phyloP scores from a whole-genome alignment of 2,329 filamentous ascomycete species.

The Pseudogymnoascus sp. region DNA sequence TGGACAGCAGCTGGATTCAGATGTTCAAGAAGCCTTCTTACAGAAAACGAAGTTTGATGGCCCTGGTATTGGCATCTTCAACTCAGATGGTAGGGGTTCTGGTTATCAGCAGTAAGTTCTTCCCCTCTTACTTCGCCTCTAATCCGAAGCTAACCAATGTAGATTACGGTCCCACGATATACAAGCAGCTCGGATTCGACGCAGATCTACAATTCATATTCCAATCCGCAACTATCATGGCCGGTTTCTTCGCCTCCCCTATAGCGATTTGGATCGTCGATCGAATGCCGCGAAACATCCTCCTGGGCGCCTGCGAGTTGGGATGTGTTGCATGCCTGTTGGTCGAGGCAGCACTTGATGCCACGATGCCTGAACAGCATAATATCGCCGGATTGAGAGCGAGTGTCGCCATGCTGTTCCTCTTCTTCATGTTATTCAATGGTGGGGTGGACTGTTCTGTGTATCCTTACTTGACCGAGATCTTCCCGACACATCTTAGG shows the following conservation, averaged over 20 bases:
- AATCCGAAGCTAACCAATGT: too few species aligned
- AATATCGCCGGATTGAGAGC: neutral
- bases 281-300: neutral
- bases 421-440: neutral
- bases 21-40: neutral
- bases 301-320: slow-evolving; percentile 3
- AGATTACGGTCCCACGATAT: slow-evolving; percentile 9
- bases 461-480: slow-evolving; percentile 4
- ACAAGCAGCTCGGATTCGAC: neutral
- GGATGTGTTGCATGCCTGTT: neutral
- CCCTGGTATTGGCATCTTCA: neutral
- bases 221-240: too few species aligned
- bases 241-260: neutral
- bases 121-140: too few species aligned
- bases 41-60: neutral
- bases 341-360: slow-evolving; percentile 11
- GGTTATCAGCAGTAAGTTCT: neutral
- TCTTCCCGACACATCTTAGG: slow-evolving; percentile 14
- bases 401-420: neutral
- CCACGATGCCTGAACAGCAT: neutral
- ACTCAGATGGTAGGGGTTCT: neutral
- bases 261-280: slow-evolving; percentile 8
- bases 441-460: neutral
- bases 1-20: neutral
- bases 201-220: too few species aligned